A percentile compares a stretch with the other conserved stretches of the same genome.
Evolutionary conservation across 305 asterid species (phyloP).

Genomic region (Caryopteris hybrid): DNA sequence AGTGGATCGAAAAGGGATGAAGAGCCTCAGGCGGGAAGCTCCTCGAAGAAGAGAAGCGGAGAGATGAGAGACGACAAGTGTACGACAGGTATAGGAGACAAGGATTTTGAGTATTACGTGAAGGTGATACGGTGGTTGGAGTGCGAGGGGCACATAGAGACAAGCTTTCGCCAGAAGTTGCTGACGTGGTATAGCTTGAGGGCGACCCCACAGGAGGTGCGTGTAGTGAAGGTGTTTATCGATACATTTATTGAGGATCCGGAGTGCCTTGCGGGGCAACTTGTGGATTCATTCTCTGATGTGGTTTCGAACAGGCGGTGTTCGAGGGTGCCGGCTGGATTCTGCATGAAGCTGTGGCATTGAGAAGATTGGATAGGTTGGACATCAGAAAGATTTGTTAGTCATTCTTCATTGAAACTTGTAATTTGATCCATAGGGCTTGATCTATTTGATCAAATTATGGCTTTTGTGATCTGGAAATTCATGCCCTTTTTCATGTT

Average conservation of each 20-base stretch:
- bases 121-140: conserved; percentile 66
- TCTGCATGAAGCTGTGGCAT: conserved; percentile 86
- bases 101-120: conserved; percentile 72
- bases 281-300: conserved; percentile 57
- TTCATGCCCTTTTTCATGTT: conserved; percentile 15
- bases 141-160: conserved; percentile 61
- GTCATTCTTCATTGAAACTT: conserved; percentile 9
- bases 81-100: conserved; percentile 39
- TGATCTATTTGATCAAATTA: background rate
- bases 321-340: conserved; percentile 39
- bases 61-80: conserved; percentile 39
- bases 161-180: conserved; percentile 64
- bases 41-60: conserved; percentile 59
- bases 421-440: conserved; percentile 12
- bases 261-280: conserved; percentile 71
- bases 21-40: conserved; percentile 62
- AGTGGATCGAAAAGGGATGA: conserved; percentile 32
- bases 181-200: conserved; percentile 87
- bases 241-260: conserved; percentile 71
- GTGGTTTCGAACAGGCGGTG: conserved; percentile 43
- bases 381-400: background rate
- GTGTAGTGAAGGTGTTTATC: conserved; percentile 54
- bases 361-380: conserved; percentile 14
- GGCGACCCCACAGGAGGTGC: conserved; percentile 60
- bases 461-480: conserved; percentile 14